These are phyloP conservation scores for Harrya chromipes DNA, from an alignment of 768 basidiomycete species.

Conservation along the genomic window DNA sequence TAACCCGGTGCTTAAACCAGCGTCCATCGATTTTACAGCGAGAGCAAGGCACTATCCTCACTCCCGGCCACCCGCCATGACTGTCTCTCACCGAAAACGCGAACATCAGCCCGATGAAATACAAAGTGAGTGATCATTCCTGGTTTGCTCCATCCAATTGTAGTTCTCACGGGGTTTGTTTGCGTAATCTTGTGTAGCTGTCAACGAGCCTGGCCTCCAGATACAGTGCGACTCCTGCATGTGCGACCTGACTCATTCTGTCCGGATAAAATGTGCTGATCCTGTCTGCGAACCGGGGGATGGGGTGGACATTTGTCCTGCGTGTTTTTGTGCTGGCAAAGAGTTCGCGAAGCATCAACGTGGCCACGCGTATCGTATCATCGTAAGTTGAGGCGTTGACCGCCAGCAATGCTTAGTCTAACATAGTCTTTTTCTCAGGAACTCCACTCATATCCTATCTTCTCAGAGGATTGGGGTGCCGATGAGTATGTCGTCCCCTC, in stretches of 20 bases:
- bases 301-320: conserved; percentile 90
- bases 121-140: conserved; percentile 43
- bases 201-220: conserved; percentile 79
- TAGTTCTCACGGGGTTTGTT: conserved; percentile 30
- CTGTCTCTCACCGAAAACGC: conserved; percentile 64
- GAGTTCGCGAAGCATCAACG: conserved; percentile 85
- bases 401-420: neutral
- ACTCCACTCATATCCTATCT: conserved; percentile 95
- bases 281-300: conserved; percentile 66
- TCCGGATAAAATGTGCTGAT: conserved; percentile 95
- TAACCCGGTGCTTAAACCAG: neutral
- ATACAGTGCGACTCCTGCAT: conserved; percentile 82
- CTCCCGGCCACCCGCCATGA: conserved; percentile 38
- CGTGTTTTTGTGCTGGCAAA: conserved; percentile 89
- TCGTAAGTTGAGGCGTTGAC: conserved; percentile 47
- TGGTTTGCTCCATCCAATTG: neutral
- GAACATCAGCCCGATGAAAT: conserved; percentile 64
- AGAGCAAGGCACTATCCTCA: neutral
- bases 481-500: conserved; percentile 69
- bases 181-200: conserved; percentile 44
- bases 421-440: conserved; percentile 51
- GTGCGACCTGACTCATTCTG: conserved; percentile 92
- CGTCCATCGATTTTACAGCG: neutral
- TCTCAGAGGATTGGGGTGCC: conserved; percentile 93
- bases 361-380: conserved; percentile 86